Base-by-base conservation (phyloP, 495 filamentous ascomycete species). In the Elaphomyces granulatus region DNA sequence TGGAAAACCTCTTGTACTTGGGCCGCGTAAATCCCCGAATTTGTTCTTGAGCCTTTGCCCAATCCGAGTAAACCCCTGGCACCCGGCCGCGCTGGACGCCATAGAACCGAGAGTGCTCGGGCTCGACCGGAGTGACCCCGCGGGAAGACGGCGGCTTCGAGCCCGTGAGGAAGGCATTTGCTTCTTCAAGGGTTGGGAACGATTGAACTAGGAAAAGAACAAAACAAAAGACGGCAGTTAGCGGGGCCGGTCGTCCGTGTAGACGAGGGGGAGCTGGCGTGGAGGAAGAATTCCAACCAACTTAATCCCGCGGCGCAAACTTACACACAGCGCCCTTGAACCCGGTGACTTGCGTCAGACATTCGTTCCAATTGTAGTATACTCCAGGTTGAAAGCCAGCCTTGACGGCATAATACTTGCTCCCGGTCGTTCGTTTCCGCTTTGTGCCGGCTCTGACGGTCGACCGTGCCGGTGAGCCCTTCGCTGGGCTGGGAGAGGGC, bases 61-160 rank as follows among this genome's bases (percentile, higher is more conserved):
- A 98, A 40, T 87, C 77, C 3, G 78, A 81, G 58, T 94, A 98
- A 2, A 98, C 79, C 3, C 90, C 88, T 0, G 87, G 83, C n/a
- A 68, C 63, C 41, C 74, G 70, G 32, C 90, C 90, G 41, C 73
- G 70, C 32, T 78, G 84, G n/a, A 98, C 80, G 6, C 73, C 90
- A 50, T 98, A 98, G 54, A 75, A 96, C 51, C 61, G 48, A 8
- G 59, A 58, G 10, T 48, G 48, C 36, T 59, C 59, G 19, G 51
- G 34, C 28, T 49, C 44, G 17, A 47, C 19, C 28, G 49, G 41
- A 9, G 43, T 45, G n/a, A n/a, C n/a, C 12, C 49, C 49, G 6
- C 39, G 39, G 26, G 41, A 34, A 15, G 46, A 33, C 7, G 62
- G 56, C 8, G 59, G 50, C 20, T 60, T 72, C 44, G 67, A 61